Evolutionary conservation across 768 basidiomycete genomes (phyloP).

Genomic region (Kwoniella heveanensis): DNA sequence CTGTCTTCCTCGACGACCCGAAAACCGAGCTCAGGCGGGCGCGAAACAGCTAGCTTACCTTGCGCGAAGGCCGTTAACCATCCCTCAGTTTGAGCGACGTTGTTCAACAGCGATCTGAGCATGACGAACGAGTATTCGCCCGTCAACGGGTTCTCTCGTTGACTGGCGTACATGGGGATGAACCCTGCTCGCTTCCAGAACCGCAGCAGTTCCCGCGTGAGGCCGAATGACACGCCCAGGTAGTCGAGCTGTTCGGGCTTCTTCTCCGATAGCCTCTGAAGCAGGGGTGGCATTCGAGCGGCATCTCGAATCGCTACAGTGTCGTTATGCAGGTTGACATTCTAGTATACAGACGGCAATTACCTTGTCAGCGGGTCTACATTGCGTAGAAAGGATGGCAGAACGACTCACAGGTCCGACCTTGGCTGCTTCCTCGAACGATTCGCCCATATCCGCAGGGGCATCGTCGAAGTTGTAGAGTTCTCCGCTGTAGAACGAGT

Average conservation of each 20-base stretch:
- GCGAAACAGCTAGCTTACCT: constrained; percentile 53
- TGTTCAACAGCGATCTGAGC: constrained; percentile 70
- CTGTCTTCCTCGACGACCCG: no score
- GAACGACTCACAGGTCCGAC: constrained; percentile 43
- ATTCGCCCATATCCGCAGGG: constrained; percentile 59
- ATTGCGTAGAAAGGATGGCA: no score
- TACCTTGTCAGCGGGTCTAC: constrained; percentile 3
- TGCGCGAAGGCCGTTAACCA: constrained; percentile 85
- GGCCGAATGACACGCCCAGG: constrained; percentile 91
- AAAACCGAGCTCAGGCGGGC: no score
- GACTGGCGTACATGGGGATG: constrained; percentile 86
- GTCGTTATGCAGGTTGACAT: constrained; percentile 72
- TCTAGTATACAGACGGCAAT: constrained; percentile 50
- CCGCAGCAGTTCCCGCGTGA: constrained; percentile 80
- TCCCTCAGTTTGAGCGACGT: constrained; percentile 68
- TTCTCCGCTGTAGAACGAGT: constrained; percentile 90
- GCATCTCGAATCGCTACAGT: constrained; percentile 69
- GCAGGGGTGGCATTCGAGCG: constrained; percentile 82
- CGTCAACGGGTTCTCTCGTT: constrained; percentile 90
- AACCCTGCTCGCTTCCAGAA: constrained; percentile 97
- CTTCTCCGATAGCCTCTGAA: constrained; percentile 84
- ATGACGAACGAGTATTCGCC: constrained; percentile 97
- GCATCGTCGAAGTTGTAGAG: constrained; percentile 82
- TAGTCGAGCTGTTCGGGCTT: constrained; percentile 91
- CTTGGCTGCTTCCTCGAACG: constrained; percentile 64